Conservation (phyloP, 1,284 basidiomycete genomes). For the Cutaneotrichosporon sp. region DNA sequence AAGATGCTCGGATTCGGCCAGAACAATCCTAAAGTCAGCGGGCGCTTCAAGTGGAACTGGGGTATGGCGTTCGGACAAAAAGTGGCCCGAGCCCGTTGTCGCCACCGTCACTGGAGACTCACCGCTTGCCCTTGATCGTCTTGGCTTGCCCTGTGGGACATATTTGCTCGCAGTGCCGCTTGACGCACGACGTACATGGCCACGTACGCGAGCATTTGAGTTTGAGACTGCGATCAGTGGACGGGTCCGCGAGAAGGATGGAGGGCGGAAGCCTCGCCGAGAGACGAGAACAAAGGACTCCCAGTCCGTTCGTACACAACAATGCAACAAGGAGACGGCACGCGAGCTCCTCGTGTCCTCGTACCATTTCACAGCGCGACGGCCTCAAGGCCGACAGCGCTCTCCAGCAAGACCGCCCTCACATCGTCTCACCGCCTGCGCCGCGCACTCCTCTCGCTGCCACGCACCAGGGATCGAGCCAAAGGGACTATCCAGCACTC, state of each 20-base stretch:
- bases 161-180: conserved; percentile 27
- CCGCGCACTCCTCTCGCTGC: no score
- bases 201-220: conserved; percentile 19
- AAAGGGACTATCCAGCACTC: neutral
- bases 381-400: no score
- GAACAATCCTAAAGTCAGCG: conserved; percentile 32
- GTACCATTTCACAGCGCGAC: no score
- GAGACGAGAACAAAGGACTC: neutral
- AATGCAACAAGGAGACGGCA: no score
- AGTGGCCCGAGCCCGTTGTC: neutral
- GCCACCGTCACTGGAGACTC: conserved; percentile 11
- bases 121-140: conserved; percentile 41
- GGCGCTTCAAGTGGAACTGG: neutral
- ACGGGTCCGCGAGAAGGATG: neutral
- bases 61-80: neutral
- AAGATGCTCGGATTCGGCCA: conserved; percentile 44
- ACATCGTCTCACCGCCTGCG: no score
- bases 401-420: no score
- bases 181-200: conserved; percentile 22
- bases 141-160: conserved; percentile 17
- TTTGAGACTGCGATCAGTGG: conserved; percentile 16
- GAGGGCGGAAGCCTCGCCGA: neutral
- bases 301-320: no score
- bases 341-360: no score
- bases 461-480: no score